These are phyloP conservation scores for Aspergillus hancockii DNA, from an alignment of 495 filamentous ascomycete genomes.

Conservation along the genomic window DNA sequence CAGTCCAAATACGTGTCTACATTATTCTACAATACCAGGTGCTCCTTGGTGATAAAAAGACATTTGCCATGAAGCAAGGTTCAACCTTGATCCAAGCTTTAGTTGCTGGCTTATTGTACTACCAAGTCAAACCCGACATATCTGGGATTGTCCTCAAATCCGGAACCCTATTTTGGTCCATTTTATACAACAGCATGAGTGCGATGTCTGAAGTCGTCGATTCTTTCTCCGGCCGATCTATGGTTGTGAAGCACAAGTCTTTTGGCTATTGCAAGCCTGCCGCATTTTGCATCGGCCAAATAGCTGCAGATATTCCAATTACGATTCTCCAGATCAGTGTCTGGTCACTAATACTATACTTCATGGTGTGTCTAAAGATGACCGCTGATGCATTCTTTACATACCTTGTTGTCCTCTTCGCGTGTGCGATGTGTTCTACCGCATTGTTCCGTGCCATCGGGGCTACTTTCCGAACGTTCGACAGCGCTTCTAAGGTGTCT, in stretches of 20 bases:
- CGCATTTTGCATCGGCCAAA: conserved; percentile 70
- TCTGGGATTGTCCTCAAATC: conserved; percentile 54
- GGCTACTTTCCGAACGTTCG: conserved; percentile 49
- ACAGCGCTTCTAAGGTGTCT: conserved; percentile 57
- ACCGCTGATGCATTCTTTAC: conserved; percentile 55
- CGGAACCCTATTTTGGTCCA: conserved; percentile 67
- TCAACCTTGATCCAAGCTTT: conserved; percentile 41
- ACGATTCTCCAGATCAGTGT: conserved; percentile 63
- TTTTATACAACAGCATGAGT: conserved; percentile 73
- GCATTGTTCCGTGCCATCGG: conserved; percentile 54
- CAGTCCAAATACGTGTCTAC: conserved; percentile 57
- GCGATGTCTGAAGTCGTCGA: conserved; percentile 72
- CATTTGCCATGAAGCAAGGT: conserved; percentile 60
- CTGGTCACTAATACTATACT: conserved; percentile 73
- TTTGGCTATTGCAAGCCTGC: conserved; percentile 76
- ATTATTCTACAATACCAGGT: conserved; percentile 57
- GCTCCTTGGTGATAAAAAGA: conserved; percentile 60
- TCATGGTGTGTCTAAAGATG: conserved; percentile 59
- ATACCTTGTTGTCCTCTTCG: conserved; percentile 49
- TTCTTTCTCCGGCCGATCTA: conserved; percentile 67
- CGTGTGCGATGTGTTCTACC: conserved; percentile 47
- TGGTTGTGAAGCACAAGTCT: conserved; percentile 73
- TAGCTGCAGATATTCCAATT: conserved; percentile 68
- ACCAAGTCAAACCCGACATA: conserved; percentile 37
- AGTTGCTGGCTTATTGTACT: conserved; percentile 46